Percentiles rank a stretch among this genome's conserved stretches.
Conservation (phyloP, 176 grass and related monocot genomes). For the Oryza longistaminata region DNA sequence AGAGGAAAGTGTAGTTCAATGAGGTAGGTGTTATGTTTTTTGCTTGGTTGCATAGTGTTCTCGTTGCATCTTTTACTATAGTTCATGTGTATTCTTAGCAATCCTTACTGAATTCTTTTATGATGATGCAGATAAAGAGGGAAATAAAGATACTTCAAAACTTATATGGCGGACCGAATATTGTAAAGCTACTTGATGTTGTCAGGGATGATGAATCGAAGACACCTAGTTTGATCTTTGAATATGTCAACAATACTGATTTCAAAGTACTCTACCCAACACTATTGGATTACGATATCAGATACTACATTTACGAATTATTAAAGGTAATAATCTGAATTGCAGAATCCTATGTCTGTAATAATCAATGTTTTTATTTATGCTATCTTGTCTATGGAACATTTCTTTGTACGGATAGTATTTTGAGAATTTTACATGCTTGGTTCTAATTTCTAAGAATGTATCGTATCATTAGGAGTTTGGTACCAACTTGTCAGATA, state of each 20-base stretch:
- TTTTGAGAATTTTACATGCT: neutral
- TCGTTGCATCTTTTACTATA: neutral
- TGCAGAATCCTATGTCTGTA: neutral
- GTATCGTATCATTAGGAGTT: neutral
- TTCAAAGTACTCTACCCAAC: conserved; percentile 96
- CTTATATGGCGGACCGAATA: conserved; percentile 88
- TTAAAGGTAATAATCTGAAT: conserved; percentile 63
- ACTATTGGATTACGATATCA: conserved; percentile 83
- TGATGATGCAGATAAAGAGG: conserved; percentile 80
- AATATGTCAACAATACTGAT: conserved; percentile 90
- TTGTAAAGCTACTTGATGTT: conserved; percentile 92
- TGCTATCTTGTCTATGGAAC: no score
- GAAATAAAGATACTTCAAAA: conserved; percentile 99
- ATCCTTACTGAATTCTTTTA: conserved; percentile 12
- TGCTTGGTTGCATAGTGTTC: neutral
- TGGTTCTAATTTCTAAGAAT: neutral
- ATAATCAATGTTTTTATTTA: neutral
- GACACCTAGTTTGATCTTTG: conserved; percentile 92
- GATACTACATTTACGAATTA: conserved; percentile 95
- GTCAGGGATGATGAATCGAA: conserved; percentile 96
- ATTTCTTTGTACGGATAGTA: no score
- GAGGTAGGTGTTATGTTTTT: neutral
- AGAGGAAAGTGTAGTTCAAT: neutral
- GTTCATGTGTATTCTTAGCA: conserved; percentile 8
- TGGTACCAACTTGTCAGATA: neutral